Evolutionary conservation across 257 asterid species (phyloP).

Genomic region (Fraxinus anomala): DNA sequence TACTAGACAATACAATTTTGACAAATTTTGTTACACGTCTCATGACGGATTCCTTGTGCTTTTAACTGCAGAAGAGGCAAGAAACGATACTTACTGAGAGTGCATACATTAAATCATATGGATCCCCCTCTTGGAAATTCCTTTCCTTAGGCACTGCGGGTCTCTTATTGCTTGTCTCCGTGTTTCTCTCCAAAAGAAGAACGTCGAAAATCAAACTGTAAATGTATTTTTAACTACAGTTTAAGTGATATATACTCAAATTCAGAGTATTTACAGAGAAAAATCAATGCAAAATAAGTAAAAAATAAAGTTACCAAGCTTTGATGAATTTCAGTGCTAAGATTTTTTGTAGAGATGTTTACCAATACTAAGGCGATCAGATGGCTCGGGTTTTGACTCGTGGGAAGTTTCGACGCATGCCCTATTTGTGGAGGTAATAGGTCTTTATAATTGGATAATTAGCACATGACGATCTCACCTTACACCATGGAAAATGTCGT

Average conservation of each 20-base stretch:
- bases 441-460: no score
- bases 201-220: conserved; percentile 63
- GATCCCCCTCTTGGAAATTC: conserved; percentile 43
- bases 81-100: conserved; percentile 16
- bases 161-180: conserved; percentile 43
- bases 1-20: not conserved
- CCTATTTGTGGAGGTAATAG: not conserved
- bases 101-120: conserved; percentile 31
- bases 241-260: not conserved
- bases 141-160: conserved; percentile 37
- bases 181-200: conserved; percentile 62
- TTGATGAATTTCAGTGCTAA: not conserved
- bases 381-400: not conserved
- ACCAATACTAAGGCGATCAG: not conserved
- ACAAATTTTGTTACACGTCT: not conserved
- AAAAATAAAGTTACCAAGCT: not conserved
- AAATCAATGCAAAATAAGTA: conserved; percentile 6
- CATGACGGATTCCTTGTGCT: not conserved
- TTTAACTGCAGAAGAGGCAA: conserved; percentile 51
- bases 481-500: no score
- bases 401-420: not conserved
- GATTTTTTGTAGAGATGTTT: conserved; percentile 5
- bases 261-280: not conserved
- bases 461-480: no score
- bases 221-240: conserved; percentile 20